Base-by-base conservation (phyloP, 2,329 filamentous ascomycete genomes). In the Cordyceps cicadae region DNA sequence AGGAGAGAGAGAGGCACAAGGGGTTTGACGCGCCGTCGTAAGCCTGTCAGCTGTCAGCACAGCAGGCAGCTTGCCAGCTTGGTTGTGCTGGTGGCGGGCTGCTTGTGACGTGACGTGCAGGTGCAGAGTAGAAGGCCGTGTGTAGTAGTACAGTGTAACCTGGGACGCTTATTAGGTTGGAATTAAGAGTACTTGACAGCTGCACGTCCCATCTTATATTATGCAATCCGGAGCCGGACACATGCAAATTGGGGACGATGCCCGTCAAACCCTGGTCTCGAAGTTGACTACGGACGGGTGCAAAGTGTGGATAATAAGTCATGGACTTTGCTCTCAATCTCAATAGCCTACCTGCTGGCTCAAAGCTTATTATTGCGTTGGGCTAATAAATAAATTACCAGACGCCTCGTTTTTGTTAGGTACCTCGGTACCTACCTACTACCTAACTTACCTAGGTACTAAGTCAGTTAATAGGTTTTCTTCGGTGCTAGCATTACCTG, bases 171-270 rank as follows among this genome's bases (percentile, higher is more conserved):
- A 54, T 26, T 54, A 54, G 52, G 34, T 54, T 54, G 52, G 34
- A 54, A 24, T 54, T 54, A 54, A 54, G 52, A 54, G 52, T 54
- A 54, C 26, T 46, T 46, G 52, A 29, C 52, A 45, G 52, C 52
- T 54, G 52, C 52, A 54, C 26, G 37, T 37, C 9, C 52, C 52
- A 43, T 54, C 21, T 29, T 29, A 43, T 43, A 37, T 19, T n/a
- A 8, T 46, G 43, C 43, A 46, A n/a, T n/a, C n/a, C 43, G 7
- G 43, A 37, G 34, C 9, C 34, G 34, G 34, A 9, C 34, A 14
- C 34, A 37, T 37, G 11, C 34, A 37, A 37, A 37, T 11, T 11
- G 34, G 4, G 34, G 34, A 11, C 5, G 3, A 5, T 29, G 7
- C 29, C 29, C 7, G 29, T 29, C 29, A 29, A 29, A 29, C 3